Evolutionary conservation across 2,329 filamentous ascomycete species (phyloP).

Genomic region (Diaporthe citrichinensis): DNA sequence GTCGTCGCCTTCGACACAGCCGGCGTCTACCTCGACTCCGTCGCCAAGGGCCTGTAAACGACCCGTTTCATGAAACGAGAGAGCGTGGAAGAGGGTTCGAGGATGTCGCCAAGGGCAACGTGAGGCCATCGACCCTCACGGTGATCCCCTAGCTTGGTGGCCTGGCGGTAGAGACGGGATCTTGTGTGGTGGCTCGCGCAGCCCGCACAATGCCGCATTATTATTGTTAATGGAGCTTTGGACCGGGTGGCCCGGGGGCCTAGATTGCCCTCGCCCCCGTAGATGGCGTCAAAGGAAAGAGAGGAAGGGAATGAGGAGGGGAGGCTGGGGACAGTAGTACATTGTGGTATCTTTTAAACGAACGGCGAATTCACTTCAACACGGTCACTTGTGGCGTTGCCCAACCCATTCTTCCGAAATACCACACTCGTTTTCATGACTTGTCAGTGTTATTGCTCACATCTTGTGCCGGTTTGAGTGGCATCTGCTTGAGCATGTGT

Average conservation of each 20-base stretch:
- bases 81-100: neutral
- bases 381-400: constrained; percentile 20
- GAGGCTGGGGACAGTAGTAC: neutral
- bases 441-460: neutral
- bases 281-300: constrained; percentile 17
- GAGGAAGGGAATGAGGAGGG: neutral
- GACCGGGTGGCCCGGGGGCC: constrained; percentile 3
- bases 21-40: constrained; percentile 58
- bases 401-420: constrained; percentile 7
- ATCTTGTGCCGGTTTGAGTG: neutral
- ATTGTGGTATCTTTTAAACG: constrained; percentile 27
- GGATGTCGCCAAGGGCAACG: neutral
- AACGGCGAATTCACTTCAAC: constrained; percentile 32
- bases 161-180: constrained; percentile 2
- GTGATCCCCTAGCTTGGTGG: neutral
- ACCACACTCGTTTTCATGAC: constrained; percentile 17
- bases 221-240: constrained; percentile 21
- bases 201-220: constrained; percentile 2
- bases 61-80: neutral
- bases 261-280: constrained; percentile 4
- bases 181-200: neutral
- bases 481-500: too few relatives aligned
- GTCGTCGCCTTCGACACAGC: constrained; percentile 60
- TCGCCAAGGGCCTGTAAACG: constrained; percentile 54
- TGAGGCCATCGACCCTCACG: neutral